Evolutionary conservation across 805 yeast genomes (phyloP).

Genomic region (Wickerhamiella bombiphila): DNA sequence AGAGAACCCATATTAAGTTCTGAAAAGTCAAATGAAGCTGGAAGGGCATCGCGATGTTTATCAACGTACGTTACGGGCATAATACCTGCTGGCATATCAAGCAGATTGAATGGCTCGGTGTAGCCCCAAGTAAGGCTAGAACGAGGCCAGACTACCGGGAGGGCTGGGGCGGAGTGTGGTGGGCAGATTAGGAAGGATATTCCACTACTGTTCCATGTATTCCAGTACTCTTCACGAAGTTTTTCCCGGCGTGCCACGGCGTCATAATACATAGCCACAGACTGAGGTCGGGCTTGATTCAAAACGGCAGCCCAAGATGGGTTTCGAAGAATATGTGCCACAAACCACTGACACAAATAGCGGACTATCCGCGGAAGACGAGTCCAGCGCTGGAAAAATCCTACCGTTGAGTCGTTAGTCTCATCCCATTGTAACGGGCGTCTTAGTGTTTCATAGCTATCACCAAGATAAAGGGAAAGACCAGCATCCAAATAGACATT

Average conservation of each 20-base stretch:
- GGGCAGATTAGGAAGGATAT: constrained; percentile 27
- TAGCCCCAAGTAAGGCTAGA: constrained; percentile 30
- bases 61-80: constrained; percentile 46
- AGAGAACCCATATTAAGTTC: constrained; percentile 29
- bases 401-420: constrained; percentile 24
- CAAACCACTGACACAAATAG: constrained; percentile 24
- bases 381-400: constrained; percentile 19
- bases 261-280: constrained; percentile 24
- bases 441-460: constrained; percentile 23
- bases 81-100: constrained; percentile 42
- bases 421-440: constrained; percentile 22
- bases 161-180: constrained; percentile 30
- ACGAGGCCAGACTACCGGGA: constrained; percentile 24
- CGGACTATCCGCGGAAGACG: constrained; percentile 25
- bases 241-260: constrained; percentile 25
- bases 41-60: constrained; percentile 20
- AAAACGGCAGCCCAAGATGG: constrained; percentile 25
- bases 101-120: constrained; percentile 38
- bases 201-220: constrained; percentile 25
- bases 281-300: constrained; percentile 22
- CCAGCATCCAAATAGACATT: constrained; percentile 43
- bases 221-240: constrained; percentile 22
- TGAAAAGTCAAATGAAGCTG: constrained; percentile 18
- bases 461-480: constrained; percentile 25
- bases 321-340: constrained; percentile 23